Evolutionary conservation across 176 grass and related monocot species (phyloP).

Genomic region (Aechmea fasciata): DNA sequence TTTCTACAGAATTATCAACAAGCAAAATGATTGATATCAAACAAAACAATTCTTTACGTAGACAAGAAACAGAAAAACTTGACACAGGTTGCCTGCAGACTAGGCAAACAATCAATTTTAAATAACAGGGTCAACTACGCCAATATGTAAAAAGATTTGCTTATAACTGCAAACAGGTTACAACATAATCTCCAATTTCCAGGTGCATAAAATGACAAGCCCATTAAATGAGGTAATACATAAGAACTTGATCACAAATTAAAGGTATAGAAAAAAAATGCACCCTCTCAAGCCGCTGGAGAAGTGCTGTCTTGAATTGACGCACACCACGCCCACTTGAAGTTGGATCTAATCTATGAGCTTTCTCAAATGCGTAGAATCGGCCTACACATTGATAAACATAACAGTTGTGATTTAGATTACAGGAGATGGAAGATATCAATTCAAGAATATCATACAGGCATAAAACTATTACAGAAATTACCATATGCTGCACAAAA

Average conservation of each 20-base stretch:
- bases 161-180: background rate
- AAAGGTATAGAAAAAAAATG: conserved; percentile 11
- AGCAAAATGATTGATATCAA: too few species aligned
- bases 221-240: background rate
- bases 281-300: conserved; percentile 91
- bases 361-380: conserved; percentile 97
- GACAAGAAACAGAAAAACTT: background rate
- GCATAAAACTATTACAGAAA: background rate
- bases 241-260: background rate
- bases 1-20: background rate
- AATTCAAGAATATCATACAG: background rate
- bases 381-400: conserved; percentile 53
- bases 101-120: background rate
- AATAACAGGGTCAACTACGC: background rate
- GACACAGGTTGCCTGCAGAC: background rate
- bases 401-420: conserved; percentile 12
- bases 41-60: too few species aligned
- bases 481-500: too few species aligned
- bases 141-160: background rate
- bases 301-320: conserved; percentile 90
- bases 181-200: background rate
- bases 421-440: background rate
- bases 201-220: background rate
- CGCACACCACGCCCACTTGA: conserved; percentile 90
- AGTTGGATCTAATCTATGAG: conserved; percentile 83